Evolutionary conservation across 176 grass and related monocot genomes (phyloP), one percentile per base, ranked within the genome.

Genomic region (Leersia perrieri): DNA sequence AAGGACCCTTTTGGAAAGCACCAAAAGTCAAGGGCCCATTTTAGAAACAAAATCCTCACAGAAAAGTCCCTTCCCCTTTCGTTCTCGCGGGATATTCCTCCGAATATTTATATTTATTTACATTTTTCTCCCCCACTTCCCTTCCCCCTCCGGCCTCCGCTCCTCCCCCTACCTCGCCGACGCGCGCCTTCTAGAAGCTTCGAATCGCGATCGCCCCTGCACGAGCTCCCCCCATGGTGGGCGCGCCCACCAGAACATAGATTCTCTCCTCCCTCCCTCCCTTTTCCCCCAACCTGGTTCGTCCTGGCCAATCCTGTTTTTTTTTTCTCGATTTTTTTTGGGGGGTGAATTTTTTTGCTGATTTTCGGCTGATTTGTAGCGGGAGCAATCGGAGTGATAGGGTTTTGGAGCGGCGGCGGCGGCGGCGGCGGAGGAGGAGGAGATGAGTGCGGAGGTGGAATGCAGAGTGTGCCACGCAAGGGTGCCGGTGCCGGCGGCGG

Each of bases 391-490:
- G 13, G 55, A 76, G 47, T 64, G 33, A 4, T 30, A 38, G 72
- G 80, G 36, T 69, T 87, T 77, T 16, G 70, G 73, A 11, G 47
- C 25, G 60, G 15, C 77, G 41, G 28, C 41, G 22, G 16, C 12
- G 3, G 60, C 0, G 49, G 69, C 3, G 61, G 70, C 1, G 68
- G 73, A 5, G 74, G 82, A 32, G 32, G 78, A 7, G 75, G 82
- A 39, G 39, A 88, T 93, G 83, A 87, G 78, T 64, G 86, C 80
- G 80, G 91, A 92, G 77, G 85, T 90, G 53, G 95, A 92, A 84
- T 98, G 95, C 78, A 85, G 72, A 80, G 81, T 89, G 29, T 98
- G 95, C 70, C 90, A 89, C 73, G 88, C 95, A 11, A 98, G 94
- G 89, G 73, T 92, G 77, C 61, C 78, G 5, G 57, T 84, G 33